Base-by-base conservation (phyloP, 1,284 basidiomycete species). In the Ganoderma boninense region DNA sequence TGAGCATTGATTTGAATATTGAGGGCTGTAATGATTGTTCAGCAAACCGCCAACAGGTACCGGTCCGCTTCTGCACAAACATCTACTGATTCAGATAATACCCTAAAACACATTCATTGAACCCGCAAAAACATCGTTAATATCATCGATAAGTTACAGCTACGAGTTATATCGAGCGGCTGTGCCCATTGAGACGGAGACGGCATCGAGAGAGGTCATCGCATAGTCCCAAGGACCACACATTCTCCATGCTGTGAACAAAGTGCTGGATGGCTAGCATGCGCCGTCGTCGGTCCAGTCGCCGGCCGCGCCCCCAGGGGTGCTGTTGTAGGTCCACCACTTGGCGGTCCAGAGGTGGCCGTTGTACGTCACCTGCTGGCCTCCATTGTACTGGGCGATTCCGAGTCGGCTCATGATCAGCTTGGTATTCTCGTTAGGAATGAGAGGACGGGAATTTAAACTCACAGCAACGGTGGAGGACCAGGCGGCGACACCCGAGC, bases 281-380 rank as follows among this genome's bases (percentile, higher is more conserved):
- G 74, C 71, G 26, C 85, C 85, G 35, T 84, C 77, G 65, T 84
- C 79, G 13, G 74, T 76, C 85, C 85, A 86, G 63, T 83, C 84
- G n/a, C 77, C 82, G 0, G 80, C 79, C 60, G 74, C 38, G 54
- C 78, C 86, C 68, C 87, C 86, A 1, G 88, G 87, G 8, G 74
- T 70, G 67, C 87, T 84, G 72, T 73, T 76, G 75, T 87, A 79
- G 52, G 83, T 84, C 89, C 89, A 90, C 86, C 86, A 88, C 63
- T 86, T 87, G 16, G 89, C 87, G 4, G 84, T 87, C 87, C 87
- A 90, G 16, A 89, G 81, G 73, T 85, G 81, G 7, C 84, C 87
- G 64, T 76, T 73, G 77, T 83, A 87, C 14, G 82, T 80, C 62
- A 83, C 88, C 62, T 83, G 73, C 29, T 84, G 78, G 4, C 86